phyloP scores from a whole-genome alignment of 176 grass and related monocot species.

The Otatea glauca region DNA sequence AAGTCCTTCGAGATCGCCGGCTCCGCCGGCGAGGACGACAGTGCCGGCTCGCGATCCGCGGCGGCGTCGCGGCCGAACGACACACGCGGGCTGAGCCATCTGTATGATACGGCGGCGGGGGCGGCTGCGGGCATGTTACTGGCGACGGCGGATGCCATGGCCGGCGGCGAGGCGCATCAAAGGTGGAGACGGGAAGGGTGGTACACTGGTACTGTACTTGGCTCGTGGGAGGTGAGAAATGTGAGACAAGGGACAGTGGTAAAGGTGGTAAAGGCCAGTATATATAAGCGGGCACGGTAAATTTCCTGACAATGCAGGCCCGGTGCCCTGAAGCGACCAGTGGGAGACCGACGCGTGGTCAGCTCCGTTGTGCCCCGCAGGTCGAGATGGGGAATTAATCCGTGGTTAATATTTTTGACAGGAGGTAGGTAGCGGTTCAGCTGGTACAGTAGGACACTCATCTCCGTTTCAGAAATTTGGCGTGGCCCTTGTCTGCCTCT shows the following conservation, averaged over 20 bases:
- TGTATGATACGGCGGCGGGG: slow-evolving; percentile 42
- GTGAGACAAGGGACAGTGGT: slow-evolving; percentile 30
- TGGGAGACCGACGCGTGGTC: accelerated
- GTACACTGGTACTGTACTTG: slow-evolving; percentile 54
- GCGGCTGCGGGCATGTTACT: slow-evolving; percentile 52
- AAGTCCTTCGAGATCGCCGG: slow-evolving; percentile 59
- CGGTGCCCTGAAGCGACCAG: accelerated
- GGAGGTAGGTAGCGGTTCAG: slow-evolving; percentile 19
- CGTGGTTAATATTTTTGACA: slow-evolving; percentile 50
- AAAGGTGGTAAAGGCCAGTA: background rate
- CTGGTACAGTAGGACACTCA: background rate
- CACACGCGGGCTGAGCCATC: slow-evolving; percentile 69
- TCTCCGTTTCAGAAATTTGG: slow-evolving; percentile 1
- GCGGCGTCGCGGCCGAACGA: slow-evolving; percentile 47
- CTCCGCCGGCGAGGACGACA: background rate
- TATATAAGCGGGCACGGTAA: slow-evolving; percentile 57
- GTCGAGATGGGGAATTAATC: background rate
- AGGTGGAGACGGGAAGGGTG: background rate
- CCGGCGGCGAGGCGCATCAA: slow-evolving; percentile 51
- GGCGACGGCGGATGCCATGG: slow-evolving; percentile 87
- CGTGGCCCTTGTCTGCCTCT: background rate
- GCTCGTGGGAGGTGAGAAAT: background rate
- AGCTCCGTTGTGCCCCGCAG: accelerated
- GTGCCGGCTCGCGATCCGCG: background rate
- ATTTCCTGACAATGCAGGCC: background rate